Base-by-base conservation (phyloP, 805 yeast genomes). In the Yamadazyma paraphyllophila region DNA sequence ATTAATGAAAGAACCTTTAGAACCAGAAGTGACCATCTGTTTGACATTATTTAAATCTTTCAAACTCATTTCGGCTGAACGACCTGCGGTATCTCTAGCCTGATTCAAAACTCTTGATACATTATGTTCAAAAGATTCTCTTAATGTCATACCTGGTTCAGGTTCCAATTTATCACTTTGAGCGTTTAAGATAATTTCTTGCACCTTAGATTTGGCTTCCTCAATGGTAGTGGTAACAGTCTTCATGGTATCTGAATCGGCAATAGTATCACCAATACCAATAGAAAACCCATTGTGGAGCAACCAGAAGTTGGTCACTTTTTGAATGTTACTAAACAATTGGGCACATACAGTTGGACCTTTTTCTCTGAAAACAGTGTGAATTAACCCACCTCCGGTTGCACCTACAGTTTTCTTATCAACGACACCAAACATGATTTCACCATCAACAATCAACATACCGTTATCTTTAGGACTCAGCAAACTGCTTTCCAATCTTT, bases 211-310 rank as follows among this genome's bases (percentile, higher is more conserved):
- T 67, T 95, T 95, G 12, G 99, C 99, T 50, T 83, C 88, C 42
- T 88, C 83, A 66, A 94, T 94, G 3, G 98, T 92, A 47, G 85
- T 84, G 1, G 98, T 94, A 58, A 94, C 91, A 55, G 85, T 85
- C 56, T 83, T 82, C 96, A 94, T 95, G 35, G 99, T 94, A 26
- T 80, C 83, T n/a, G 91, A 81, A 74, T 95, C 99, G 40, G 99
- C 99, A 73, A 94, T 95, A 3, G 99, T 94, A 70, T 94, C 99
- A 76, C 99, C 99, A 69, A 94, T 94, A 79, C 99, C 99, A 58
- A 95, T 95, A 10, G 98, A 92, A 71, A 94, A 94, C 49, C 99
- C 98, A 59, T 88, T 88, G 63, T 95, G 99, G 44, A 94, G 76
- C 49, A 94, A 76, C 99, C 99, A 94, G 66, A 78, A 94, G 68